phyloP scores from a whole-genome alignment of 2,329 filamentous ascomycete species.

The Grosmannia clavigera region DNA sequence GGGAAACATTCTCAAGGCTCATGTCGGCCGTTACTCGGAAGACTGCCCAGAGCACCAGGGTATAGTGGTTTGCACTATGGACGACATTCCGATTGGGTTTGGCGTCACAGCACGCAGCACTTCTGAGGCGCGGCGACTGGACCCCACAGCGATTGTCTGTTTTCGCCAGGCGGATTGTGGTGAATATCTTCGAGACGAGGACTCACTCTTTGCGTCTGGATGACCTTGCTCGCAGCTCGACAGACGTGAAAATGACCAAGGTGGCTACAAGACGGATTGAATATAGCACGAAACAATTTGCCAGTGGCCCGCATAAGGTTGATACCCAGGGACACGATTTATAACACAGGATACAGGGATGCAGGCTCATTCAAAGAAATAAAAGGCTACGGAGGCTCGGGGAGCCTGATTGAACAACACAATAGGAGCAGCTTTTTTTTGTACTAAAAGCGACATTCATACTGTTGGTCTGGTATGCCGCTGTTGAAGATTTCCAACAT shows the following conservation, averaged over 20 bases:
- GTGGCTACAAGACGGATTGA: not conserved
- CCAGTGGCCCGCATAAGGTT: not conserved
- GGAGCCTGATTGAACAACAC: too few relatives aligned
- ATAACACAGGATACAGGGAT: not conserved
- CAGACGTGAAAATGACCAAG: not conserved
- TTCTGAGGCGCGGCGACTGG: conserved; percentile 67
- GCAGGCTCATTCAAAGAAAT: not conserved
- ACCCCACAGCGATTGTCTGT: conserved; percentile 78
- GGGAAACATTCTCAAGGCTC: conserved; percentile 63
- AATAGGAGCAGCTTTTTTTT: too few relatives aligned
- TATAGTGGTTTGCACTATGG: conserved; percentile 81
- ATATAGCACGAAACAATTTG: not conserved
- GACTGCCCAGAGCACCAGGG: conserved; percentile 91
- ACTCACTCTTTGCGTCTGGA: conserved; percentile 43
- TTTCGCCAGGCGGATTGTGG: conserved; percentile 92
- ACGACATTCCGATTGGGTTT: conserved; percentile 88
- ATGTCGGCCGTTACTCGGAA: conserved; percentile 71
- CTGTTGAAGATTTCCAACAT: not conserved
- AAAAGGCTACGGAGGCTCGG: too few relatives aligned
- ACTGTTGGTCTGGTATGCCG: not conserved
- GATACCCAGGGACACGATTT: not conserved
- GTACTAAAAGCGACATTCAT: not conserved
- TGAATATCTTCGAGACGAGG: conserved; percentile 82
- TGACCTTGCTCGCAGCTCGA: not conserved
- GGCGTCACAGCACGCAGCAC: conserved; percentile 83